Evolutionary conservation across 768 basidiomycete genomes (phyloP), one percentile per base, ranked within the genome.

Genomic region (Podaxis rugospora): DNA sequence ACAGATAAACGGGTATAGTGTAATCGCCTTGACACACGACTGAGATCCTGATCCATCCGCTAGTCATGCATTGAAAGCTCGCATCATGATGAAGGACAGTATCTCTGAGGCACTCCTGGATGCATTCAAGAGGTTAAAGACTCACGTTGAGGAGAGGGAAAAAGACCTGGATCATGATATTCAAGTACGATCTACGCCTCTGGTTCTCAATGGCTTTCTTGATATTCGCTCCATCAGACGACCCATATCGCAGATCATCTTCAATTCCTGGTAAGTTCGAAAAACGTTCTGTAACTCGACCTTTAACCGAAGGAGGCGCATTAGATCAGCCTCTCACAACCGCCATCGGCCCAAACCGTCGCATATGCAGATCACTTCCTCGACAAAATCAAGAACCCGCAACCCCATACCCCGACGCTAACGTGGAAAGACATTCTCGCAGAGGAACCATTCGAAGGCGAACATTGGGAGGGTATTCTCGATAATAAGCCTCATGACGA

Each of bases 371-470:
- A 84, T 4, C 61, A 71, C 0, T 85, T 83, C 64, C 75, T 88
- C 5, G 74, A 86, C 32, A 68, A 65, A 0, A 69, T 81, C 13
- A 72, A 68, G 25, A 78, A 86, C 61, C 85, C 84, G 23, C 74
- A 75, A 1, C 66, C 71, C 3, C 66, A 72, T 1, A 70, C 76
- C 5, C 70, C 76, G 2, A 66, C 76, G 1, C 71, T 92, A 5
- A 90, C 88, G 2, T 94, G 92, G 92, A 77, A 80, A 62, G 80
- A 85, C n/a, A 93, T 94, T 54, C 79, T 93, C 14, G 81, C 81
- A 0, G 91, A 92, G 66, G 92, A 93, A 59, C 90, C 91, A 3
- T 89, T 91, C 63, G 89, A 93, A 71, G 92, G 89, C 14, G 85
- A 93, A 63, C 92, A 93, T 66, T 93, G 91, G 91, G 83, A 90